Conservation (phyloP, 371 early-diverging fungal genomes). For the Apophysomyces variabilis region DNA sequence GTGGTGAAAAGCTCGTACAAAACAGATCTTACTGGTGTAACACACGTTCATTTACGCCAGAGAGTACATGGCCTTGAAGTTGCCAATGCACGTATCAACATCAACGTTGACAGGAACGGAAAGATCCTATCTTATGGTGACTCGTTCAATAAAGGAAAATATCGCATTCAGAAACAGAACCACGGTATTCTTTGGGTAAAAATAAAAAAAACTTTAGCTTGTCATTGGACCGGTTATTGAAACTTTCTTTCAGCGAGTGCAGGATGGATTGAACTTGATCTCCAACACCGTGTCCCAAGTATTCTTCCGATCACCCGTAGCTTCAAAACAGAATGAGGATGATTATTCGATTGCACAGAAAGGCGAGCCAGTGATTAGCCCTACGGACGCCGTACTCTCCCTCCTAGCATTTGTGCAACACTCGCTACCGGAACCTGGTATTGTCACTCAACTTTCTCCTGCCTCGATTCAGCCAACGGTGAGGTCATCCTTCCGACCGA, state of each 20-base stretch:
- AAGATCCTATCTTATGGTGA: slow-evolving; percentile 74
- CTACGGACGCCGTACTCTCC: slow-evolving; percentile 34
- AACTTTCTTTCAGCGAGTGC: slow-evolving; percentile 21
- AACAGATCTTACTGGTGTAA: slow-evolving; percentile 75
- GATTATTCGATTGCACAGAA: slow-evolving; percentile 18
- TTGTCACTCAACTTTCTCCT: slow-evolving; percentile 8
- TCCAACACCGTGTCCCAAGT: slow-evolving; percentile 30
- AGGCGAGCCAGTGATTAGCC: slow-evolving; percentile 22
- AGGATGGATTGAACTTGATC: slow-evolving; percentile 25
- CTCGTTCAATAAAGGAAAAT: slow-evolving; percentile 61
- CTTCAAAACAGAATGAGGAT: neutral
- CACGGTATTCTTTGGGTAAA: slow-evolving; percentile 20
- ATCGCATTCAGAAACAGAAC: slow-evolving; percentile 19
- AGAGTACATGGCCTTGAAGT: slow-evolving; percentile 75
- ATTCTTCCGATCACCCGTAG: slow-evolving; percentile 20
- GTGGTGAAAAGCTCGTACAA: slow-evolving; percentile 67
- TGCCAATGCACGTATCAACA: slow-evolving; percentile 80
- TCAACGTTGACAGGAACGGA: slow-evolving; percentile 77
- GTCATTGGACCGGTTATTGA: neutral
- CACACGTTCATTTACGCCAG: slow-evolving; percentile 85
- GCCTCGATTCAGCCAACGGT: neutral
- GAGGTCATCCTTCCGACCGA: slow-evolving; percentile 4
- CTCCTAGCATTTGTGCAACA: slow-evolving; percentile 38
- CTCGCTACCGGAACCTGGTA: slow-evolving; percentile 30
- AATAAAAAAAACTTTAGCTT: slow-evolving; percentile 8